Evolutionary conservation across 1,284 basidiomycete species (phyloP).

Genomic region (Xanthoconium separans): DNA sequence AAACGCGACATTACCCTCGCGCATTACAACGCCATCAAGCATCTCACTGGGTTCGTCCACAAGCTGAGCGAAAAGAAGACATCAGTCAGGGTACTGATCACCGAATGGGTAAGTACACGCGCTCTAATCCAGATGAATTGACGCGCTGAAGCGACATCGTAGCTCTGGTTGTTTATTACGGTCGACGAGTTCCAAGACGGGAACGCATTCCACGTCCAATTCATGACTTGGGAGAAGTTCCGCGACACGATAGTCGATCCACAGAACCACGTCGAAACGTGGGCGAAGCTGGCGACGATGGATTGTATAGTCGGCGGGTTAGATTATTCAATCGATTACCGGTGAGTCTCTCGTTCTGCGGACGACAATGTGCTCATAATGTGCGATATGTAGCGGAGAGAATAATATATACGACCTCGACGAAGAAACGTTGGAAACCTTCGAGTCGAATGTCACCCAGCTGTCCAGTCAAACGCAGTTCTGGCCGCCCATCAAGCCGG

Average conservation of each 20-base stretch:
- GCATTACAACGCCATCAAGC: neutral
- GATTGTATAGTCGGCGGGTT: too few species aligned
- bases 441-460: too few species aligned
- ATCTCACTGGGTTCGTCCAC: neutral
- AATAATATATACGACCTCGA: too few species aligned
- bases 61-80: neutral
- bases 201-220: neutral
- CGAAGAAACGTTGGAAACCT: too few species aligned
- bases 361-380: too few species aligned
- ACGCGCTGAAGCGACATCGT: neutral
- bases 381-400: too few species aligned
- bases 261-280: neutral
- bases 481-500: too few species aligned
- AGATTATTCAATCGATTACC: too few species aligned
- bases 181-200: neutral
- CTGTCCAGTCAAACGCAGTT: too few species aligned
- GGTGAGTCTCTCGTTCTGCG: too few species aligned
- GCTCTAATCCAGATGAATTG: accelerated
- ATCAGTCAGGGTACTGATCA: neutral
- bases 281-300: neutral
- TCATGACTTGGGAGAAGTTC: neutral
- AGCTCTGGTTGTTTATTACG: neutral
- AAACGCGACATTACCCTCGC: neutral
- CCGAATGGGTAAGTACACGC: neutral
- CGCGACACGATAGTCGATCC: neutral